A percentile compares a stretch with the other conserved stretches of the same genome.
Evolutionary conservation across 2,329 filamentous ascomycete genomes (phyloP).

Genomic region (Daldinia sp.): DNA sequence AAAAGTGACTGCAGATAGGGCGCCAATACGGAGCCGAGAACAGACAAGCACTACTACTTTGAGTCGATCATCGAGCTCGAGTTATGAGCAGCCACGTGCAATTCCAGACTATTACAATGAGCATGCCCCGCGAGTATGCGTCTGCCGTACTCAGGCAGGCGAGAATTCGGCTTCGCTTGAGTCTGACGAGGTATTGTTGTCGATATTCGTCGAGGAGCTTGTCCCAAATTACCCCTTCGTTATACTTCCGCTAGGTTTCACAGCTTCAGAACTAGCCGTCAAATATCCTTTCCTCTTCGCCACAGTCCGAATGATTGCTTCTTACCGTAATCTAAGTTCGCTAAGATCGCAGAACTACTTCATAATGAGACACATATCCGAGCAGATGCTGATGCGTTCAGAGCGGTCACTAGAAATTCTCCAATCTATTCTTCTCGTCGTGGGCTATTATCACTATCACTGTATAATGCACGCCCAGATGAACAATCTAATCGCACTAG

Average conservation of each 20-base stretch:
- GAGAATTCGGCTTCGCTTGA: conserved; percentile 57
- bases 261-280: conserved; percentile 54
- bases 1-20: conserved; percentile 20
- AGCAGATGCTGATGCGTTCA: conserved; percentile 63
- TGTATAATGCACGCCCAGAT: conserved; percentile 66
- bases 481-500: conserved; percentile 63
- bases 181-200: conserved; percentile 61
- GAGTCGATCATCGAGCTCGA: conserved; percentile 27
- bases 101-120: conserved; percentile 61
- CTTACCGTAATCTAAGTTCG: conserved; percentile 59
- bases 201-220: conserved; percentile 59
- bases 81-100: conserved; percentile 39
- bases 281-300: conserved; percentile 63
- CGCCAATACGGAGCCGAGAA: conserved; percentile 17
- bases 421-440: conserved; percentile 61
- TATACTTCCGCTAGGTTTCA: conserved; percentile 54
- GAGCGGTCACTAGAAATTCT: conserved; percentile 64
- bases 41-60: conserved; percentile 7
- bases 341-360: conserved; percentile 65
- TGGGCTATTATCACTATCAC: conserved; percentile 67
- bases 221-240: conserved; percentile 63
- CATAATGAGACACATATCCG: conserved; percentile 60
- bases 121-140: conserved; percentile 60
- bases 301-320: conserved; percentile 63
- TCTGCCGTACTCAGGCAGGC: conserved; percentile 59